These are phyloP conservation scores for Collybiopsis luxurians DNA, from an alignment of 768 basidiomycete genomes.

Conservation along the genomic window DNA sequence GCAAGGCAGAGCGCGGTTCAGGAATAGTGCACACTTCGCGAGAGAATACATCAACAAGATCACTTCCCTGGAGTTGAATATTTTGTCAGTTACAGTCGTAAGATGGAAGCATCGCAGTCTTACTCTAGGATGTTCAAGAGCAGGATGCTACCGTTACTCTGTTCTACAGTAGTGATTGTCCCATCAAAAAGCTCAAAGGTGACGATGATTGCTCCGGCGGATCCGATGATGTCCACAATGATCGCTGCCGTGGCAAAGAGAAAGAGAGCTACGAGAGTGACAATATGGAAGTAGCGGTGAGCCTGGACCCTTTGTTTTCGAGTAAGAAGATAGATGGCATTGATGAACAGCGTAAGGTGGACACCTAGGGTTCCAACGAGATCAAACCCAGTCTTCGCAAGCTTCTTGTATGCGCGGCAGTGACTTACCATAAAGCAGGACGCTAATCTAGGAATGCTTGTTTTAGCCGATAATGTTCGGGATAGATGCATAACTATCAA, in stretches of 20 bases:
- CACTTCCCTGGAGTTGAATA: neutral
- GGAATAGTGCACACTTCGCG: neutral
- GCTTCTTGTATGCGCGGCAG: no score
- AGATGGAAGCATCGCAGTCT: no score
- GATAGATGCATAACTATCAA: no score
- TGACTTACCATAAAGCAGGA: slow-evolving; percentile 1
- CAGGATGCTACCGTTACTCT: neutral
- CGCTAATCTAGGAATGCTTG: no score
- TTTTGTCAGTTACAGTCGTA: no score
- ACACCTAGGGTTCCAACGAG: neutral
- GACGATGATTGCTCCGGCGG: neutral
- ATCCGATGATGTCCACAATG: neutral
- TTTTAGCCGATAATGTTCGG: no score
- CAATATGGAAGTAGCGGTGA: neutral
- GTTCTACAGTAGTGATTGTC: neutral
- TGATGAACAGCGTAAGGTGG: neutral
- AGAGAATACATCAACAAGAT: neutral
- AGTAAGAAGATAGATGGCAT: neutral
- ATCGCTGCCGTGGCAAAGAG: neutral
- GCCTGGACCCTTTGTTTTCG: neutral
- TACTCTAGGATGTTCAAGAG: slow-evolving; percentile 1
- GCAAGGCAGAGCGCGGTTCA: neutral
- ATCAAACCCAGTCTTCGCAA: no score
- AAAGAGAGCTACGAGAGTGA: neutral
- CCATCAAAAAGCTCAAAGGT: neutral